These are phyloP conservation scores for Cardamine occulta DNA, from an alignment of 345 rosid genomes.

Conservation along the genomic window DNA sequence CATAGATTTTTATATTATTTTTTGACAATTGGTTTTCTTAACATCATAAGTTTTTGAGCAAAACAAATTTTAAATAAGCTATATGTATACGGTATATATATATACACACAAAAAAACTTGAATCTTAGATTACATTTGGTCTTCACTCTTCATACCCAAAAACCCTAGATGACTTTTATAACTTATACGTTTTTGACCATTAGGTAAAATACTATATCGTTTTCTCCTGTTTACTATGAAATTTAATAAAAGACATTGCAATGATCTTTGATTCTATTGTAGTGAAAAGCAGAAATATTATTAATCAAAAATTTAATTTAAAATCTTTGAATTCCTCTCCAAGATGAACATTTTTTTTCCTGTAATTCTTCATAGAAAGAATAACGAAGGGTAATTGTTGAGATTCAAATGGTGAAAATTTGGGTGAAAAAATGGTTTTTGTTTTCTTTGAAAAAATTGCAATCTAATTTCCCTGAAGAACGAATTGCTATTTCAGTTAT, in stretches of 20 bases:
- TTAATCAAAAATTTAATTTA: not conserved
- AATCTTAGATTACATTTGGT: not conserved
- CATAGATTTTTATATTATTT: not conserved
- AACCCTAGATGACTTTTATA: not conserved
- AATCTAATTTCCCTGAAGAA: not conserved
- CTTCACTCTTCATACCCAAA: not conserved
- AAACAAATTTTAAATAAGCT: not conserved
- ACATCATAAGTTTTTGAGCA: not conserved
- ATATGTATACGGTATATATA: not conserved
- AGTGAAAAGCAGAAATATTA: constrained; percentile 1
- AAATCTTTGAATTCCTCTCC: not conserved
- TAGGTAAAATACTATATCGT: constrained; percentile 4
- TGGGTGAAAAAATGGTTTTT: not conserved
- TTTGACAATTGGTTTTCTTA: not conserved
- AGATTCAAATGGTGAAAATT: not conserved
- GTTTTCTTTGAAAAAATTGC: not conserved
- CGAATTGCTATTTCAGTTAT: not conserved
- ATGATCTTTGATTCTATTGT: not conserved
- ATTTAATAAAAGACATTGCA: not conserved
- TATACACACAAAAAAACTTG: not conserved
- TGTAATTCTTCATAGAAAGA: not conserved
- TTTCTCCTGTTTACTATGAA: not conserved
- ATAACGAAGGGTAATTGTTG: not conserved
- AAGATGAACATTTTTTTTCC: not conserved
- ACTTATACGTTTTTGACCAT: not conserved